These are phyloP conservation scores for Alternaria novae-zelandiae DNA, from an alignment of 2,329 filamentous ascomycete genomes.

Conservation along the genomic window DNA sequence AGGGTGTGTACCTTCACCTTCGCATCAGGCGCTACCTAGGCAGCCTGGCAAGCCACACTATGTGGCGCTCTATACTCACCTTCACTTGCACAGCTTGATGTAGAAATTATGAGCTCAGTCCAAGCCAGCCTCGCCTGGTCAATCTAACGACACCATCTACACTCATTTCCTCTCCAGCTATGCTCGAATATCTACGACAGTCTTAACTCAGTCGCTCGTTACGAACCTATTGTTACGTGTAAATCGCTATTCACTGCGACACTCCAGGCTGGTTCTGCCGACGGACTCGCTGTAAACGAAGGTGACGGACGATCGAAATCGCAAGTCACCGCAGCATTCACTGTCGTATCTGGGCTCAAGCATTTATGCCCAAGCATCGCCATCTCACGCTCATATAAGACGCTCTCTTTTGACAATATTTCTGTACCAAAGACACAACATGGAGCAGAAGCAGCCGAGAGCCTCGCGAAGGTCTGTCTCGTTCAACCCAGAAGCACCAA, in stretches of 20 bases:
- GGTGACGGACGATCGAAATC: slow-evolving; percentile 1
- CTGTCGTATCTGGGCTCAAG: not conserved
- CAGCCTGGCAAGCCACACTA: not conserved
- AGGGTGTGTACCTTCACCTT: slow-evolving; percentile 17
- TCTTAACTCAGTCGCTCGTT: not conserved
- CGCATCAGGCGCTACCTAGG: not conserved
- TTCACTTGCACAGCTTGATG: slow-evolving; percentile 15
- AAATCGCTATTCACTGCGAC: not conserved
- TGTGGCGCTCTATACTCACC: not conserved
- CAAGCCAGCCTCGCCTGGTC: not conserved
- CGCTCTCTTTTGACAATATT: not conserved
- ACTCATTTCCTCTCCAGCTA: not conserved
- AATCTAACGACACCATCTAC: not conserved
- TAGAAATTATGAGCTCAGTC: not conserved
- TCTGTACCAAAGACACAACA: not conserved
- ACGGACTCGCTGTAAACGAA: not conserved
- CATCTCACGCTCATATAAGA: not conserved
- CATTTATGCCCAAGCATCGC: not conserved
- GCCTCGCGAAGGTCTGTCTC: not conserved
- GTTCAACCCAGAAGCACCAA: slow-evolving; percentile 22
- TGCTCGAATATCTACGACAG: not conserved
- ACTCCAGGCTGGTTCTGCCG: not conserved
- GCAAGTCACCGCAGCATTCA: slow-evolving; percentile 13
- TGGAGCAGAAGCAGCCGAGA: not conserved
- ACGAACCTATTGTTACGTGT: too few species aligned